Evolutionary conservation across 2,329 filamentous ascomycete species (phyloP).

Genomic region (Thielaviopsis euricoi): DNA sequence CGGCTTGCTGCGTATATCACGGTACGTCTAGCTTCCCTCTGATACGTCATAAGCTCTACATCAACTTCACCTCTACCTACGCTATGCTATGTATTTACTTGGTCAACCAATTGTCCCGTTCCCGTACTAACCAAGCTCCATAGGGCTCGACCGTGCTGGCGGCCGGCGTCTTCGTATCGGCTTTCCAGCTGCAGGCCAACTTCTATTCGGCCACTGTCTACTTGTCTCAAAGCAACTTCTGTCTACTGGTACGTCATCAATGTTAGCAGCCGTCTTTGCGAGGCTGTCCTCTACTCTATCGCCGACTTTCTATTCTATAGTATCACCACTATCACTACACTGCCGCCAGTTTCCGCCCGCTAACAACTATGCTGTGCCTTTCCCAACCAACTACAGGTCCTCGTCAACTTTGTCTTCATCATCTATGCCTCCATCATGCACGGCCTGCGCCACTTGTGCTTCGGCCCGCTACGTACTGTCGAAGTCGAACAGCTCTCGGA

Average conservation of each 20-base stretch:
- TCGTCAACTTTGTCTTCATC: slow-evolving; percentile 81
- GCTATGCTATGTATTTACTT: background rate
- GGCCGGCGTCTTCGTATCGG: slow-evolving; percentile 67
- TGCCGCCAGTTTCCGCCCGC: background rate
- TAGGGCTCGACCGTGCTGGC: slow-evolving; percentile 73
- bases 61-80: background rate
- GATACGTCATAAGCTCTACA: too few species aligned
- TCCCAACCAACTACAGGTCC: slow-evolving; percentile 40
- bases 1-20: slow-evolving; percentile 43
- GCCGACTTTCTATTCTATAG: too few species aligned
- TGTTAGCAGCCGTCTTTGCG: too few species aligned
- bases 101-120: background rate
- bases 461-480: slow-evolving; percentile 75
- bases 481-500: slow-evolving; percentile 96
- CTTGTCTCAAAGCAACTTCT: slow-evolving; percentile 89
- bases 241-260: slow-evolving; percentile 53
- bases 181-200: slow-evolving; percentile 87
- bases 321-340: too few species aligned
- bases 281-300: too few species aligned
- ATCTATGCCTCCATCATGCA: slow-evolving; percentile 68
- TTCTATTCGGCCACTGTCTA: slow-evolving; percentile 98
- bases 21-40: slow-evolving; percentile 26
- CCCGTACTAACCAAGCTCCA: background rate
- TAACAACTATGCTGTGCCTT: background rate
- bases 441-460: slow-evolving; percentile 76